Evolutionary conservation across 23 red algal species (phyloP).

Genomic region (Pyropia haitanensis): DNA sequence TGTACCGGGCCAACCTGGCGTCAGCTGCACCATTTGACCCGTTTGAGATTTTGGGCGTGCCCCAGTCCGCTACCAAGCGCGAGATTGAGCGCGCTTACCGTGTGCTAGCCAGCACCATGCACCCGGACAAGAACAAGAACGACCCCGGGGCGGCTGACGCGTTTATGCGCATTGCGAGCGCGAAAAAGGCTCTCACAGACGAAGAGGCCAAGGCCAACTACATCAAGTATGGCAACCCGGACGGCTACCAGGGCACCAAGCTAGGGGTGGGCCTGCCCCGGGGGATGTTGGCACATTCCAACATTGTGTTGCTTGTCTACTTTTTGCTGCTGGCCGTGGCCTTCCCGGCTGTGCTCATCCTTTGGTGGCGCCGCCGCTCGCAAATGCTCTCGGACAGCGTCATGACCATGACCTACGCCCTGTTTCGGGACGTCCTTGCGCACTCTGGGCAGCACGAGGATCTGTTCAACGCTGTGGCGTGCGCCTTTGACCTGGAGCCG

Average conservation of each 20-base stretch:
- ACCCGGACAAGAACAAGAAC: constrained; percentile 89
- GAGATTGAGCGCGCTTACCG: constrained; percentile 76
- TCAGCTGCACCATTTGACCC: constrained; percentile 75
- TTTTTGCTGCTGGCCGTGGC: constrained; percentile 33
- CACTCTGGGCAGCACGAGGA: constrained; percentile 35
- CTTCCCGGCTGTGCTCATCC: constrained; percentile 46
- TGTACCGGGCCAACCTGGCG: constrained; percentile 15
- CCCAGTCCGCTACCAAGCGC: constrained; percentile 22
- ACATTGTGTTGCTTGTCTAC: constrained; percentile 45
- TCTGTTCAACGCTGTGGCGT: constrained; percentile 39
- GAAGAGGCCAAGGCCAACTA: constrained; percentile 72
- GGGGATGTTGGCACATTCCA: constrained; percentile 58
- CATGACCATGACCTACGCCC: constrained; percentile 35
- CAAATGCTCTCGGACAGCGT: constrained; percentile 59
- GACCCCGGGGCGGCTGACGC: constrained; percentile 48
- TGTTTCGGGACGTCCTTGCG: constrained; percentile 53
- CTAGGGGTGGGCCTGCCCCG: constrained; percentile 70
- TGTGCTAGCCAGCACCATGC: constrained; percentile 55
- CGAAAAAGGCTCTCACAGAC: constrained; percentile 82
- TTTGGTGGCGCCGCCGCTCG: constrained; percentile 70
- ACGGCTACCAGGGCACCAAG: constrained; percentile 68
- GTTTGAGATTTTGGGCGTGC: constrained; percentile 67
- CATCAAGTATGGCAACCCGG: constrained; percentile 88
- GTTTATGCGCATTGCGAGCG: constrained; percentile 82
- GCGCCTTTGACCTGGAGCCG: constrained; percentile 31